phyloP scores from a whole-genome alignment of 495 filamentous ascomycete genomes.

The Mycothermus thermophilus region DNA sequence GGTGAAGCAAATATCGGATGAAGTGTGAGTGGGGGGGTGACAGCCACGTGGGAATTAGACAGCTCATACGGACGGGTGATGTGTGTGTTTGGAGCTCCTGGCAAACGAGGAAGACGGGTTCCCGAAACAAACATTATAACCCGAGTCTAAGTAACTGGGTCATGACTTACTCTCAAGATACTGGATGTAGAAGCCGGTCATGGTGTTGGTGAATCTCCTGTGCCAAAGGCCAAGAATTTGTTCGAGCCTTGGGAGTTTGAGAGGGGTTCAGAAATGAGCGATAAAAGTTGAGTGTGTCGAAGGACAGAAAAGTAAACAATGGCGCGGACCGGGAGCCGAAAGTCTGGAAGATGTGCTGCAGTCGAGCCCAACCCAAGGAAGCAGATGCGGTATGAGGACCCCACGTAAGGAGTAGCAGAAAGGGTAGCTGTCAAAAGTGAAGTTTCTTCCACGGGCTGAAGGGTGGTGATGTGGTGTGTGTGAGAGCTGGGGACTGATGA shows the following conservation, averaged over 20 bases:
- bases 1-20: too few relatives aligned
- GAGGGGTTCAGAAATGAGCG: conserved; percentile 6
- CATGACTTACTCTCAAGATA: conserved; percentile 48
- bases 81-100: conserved; percentile 9
- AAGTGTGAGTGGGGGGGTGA: too few relatives aligned
- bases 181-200: conserved; percentile 50
- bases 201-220: too few relatives aligned
- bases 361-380: conserved; percentile 39
- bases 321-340: conserved; percentile 22
- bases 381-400: conserved; percentile 12
- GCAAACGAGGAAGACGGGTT: background rate
- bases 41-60: too few relatives aligned
- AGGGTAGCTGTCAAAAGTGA: too few relatives aligned
- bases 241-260: too few relatives aligned
- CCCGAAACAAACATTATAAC: background rate
- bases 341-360: conserved; percentile 38
- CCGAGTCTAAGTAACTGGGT: too few relatives aligned
- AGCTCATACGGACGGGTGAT: too few relatives aligned
- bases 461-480: conserved; percentile 33
- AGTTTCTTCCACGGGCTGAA: conserved; percentile 29
- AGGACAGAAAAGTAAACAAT: conserved; percentile 6
- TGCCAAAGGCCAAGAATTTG: too few relatives aligned
- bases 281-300: background rate
- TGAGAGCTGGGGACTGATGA: conserved; percentile 25
- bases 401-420: too few relatives aligned